Evolutionary conservation across 176 grass and related monocot species (phyloP).

Genomic region (Eremochloa ophiuroides): DNA sequence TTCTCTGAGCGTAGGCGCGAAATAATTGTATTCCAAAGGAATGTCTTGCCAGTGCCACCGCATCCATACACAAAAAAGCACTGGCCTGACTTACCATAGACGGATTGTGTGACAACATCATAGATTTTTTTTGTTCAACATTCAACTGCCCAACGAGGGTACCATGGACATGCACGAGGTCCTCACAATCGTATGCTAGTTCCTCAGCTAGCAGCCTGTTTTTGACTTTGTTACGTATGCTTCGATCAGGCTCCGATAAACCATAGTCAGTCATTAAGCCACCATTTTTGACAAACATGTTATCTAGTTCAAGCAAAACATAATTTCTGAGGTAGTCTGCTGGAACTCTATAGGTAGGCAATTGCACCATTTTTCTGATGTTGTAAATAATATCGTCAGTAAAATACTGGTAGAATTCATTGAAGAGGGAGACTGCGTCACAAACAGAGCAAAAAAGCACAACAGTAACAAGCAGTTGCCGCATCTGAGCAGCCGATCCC

Average conservation of each 20-base stretch:
- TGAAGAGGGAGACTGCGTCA: too few species aligned
- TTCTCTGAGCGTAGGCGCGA: too few species aligned
- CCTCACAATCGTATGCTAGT: not conserved
- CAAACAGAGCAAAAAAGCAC: too few species aligned
- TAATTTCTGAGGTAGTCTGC: not conserved
- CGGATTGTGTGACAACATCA: not conserved
- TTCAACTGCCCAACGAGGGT: not conserved
- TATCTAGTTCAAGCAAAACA: constrained; percentile 14
- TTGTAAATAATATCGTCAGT: too few species aligned
- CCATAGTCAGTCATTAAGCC: not conserved
- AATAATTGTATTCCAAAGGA: too few species aligned
- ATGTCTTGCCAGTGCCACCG: too few species aligned
- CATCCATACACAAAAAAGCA: too few species aligned
- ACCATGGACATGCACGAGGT: not conserved
- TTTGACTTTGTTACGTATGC: not conserved
- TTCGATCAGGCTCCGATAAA: not conserved
- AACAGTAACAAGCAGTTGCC: too few species aligned
- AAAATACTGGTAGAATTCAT: too few species aligned
- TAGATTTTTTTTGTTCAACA: not conserved
- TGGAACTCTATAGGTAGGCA: not conserved
- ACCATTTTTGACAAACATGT: too few species aligned
- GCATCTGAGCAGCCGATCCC: too few species aligned
- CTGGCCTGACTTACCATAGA: not conserved
- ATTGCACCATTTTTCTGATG: too few species aligned
- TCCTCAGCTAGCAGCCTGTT: constrained; percentile 6